phyloP scores from a whole-genome alignment of 495 filamentous ascomycete genomes.

The Clohesyomyces aquaticus region DNA sequence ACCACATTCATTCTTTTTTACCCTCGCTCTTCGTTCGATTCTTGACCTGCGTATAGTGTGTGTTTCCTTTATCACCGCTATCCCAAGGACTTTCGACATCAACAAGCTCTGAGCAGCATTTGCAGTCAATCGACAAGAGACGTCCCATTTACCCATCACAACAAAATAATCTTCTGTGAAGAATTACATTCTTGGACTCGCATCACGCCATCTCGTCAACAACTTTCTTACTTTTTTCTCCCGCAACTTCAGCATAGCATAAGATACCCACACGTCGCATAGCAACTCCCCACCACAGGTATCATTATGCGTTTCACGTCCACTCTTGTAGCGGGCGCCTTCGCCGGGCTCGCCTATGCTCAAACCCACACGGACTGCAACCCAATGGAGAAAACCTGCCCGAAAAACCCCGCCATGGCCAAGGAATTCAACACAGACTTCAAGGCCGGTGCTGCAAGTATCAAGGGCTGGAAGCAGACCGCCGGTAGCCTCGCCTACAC shows the following conservation, averaged over 20 bases:
- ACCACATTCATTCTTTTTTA: slow-evolving; percentile 23
- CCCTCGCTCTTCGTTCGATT: not conserved
- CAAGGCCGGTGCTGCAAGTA: slow-evolving; percentile 57
- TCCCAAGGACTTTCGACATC: no score
- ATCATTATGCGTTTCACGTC: slow-evolving; percentile 33
- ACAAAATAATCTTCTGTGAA: slow-evolving; percentile 18
- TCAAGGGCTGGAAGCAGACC: slow-evolving; percentile 64
- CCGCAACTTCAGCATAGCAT: slow-evolving; percentile 7
- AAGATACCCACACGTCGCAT: not conserved
- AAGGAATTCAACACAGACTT: slow-evolving; percentile 66
- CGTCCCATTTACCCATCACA: not conserved
- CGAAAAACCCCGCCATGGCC: slow-evolving; percentile 66
- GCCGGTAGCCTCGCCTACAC: slow-evolving; percentile 60
- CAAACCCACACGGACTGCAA: slow-evolving; percentile 72
- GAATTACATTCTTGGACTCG: slow-evolving; percentile 5
- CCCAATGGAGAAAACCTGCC: slow-evolving; percentile 65
- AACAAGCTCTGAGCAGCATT: no score
- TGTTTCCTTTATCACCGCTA: slow-evolving; percentile 6
- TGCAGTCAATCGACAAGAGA: no score
- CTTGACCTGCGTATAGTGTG: slow-evolving; percentile 4
- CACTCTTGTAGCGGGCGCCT: slow-evolving; percentile 16
- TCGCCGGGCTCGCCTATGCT: slow-evolving; percentile 47
- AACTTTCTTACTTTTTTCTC: slow-evolving; percentile 4
- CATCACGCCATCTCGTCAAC: not conserved
- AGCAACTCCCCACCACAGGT: no score